These are phyloP conservation scores for Paecilomyces formosus DNA, from an alignment of 2,329 filamentous ascomycete species.

Conservation along the genomic window DNA sequence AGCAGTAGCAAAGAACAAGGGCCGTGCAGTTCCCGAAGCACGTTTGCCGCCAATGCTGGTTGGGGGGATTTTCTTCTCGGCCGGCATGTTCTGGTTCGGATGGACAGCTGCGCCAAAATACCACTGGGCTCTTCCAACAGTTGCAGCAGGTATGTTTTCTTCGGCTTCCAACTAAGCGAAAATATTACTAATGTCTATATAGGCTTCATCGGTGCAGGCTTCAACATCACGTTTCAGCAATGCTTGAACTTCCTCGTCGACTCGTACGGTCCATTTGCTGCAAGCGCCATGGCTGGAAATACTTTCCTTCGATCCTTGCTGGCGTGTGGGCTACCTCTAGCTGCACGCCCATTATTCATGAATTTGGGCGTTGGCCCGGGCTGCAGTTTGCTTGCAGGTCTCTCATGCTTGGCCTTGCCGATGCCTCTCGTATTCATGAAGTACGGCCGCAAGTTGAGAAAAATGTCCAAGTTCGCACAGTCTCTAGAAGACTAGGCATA, in stretches of 20 bases:
- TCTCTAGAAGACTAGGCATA: not conserved
- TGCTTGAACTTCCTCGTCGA: slow-evolving; percentile 43
- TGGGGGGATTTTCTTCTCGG: slow-evolving; percentile 36
- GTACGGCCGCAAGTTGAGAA: slow-evolving; percentile 33
- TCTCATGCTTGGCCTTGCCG: slow-evolving; percentile 32
- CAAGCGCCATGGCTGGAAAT: slow-evolving; percentile 35
- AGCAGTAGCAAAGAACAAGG: slow-evolving; percentile 19
- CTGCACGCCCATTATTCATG: slow-evolving; percentile 34
- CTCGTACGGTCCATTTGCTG: slow-evolving; percentile 33
- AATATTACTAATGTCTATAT: not conserved
- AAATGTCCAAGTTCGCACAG: slow-evolving; percentile 37
- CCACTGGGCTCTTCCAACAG: slow-evolving; percentile 25
- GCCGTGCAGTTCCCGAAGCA: slow-evolving; percentile 30
- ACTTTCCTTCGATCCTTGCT: slow-evolving; percentile 38
- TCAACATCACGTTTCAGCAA: slow-evolving; percentile 41
- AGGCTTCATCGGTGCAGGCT: slow-evolving; percentile 39
- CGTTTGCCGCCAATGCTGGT: slow-evolving; percentile 40
- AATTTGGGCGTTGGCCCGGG: slow-evolving; percentile 36
- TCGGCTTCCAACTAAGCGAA: not conserved
- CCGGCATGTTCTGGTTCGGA: slow-evolving; percentile 38
- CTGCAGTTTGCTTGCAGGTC: slow-evolving; percentile 33
- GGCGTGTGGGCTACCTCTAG: slow-evolving; percentile 29
- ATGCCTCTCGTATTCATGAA: slow-evolving; percentile 42
- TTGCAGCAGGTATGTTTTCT: slow-evolving; percentile 15
- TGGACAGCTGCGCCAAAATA: slow-evolving; percentile 30